Percentiles rank a stretch among this genome's conserved stretches.
Evolutionary conservation across 176 grass and related monocot species (phyloP).

Genomic region (Triticum monococcum): DNA sequence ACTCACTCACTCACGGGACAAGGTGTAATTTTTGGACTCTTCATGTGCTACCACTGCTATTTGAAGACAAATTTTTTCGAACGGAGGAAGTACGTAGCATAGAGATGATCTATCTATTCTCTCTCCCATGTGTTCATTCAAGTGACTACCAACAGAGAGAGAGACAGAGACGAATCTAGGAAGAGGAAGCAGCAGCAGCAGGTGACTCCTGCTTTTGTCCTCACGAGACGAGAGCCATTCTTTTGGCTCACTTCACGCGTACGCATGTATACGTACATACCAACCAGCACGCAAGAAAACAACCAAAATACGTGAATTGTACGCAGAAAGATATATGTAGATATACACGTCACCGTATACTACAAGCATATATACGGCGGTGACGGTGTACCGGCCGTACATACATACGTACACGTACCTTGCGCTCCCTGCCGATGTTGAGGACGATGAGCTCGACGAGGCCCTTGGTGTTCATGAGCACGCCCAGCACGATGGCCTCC

Average conservation of each 20-base stretch:
- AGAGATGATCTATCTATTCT: neutral
- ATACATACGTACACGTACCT: constrained; percentile 41
- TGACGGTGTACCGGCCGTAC: neutral
- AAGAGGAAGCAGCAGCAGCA: neutral
- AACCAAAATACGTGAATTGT: neutral
- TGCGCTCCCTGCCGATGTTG: constrained; percentile 82
- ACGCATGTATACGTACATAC: no score
- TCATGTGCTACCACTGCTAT: no score
- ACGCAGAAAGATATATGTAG: neutral
- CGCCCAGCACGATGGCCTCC: constrained; percentile 61
- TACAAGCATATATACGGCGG: neutral
- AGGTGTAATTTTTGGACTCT: no score
- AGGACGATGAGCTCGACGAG: constrained; percentile 92
- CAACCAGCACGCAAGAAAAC: neutral
- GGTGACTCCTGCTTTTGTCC: constrained; percentile 33
- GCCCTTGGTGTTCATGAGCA: constrained; percentile 89
- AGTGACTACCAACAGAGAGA: neutral
- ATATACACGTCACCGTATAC: neutral
- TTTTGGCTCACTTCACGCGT: neutral
- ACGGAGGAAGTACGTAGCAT: no score
- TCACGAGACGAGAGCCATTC: neutral
- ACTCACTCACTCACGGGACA: no score
- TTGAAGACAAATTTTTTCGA: no score
- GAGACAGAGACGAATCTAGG: no score
- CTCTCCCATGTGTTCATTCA: neutral